Evolutionary conservation across 768 basidiomycete genomes (phyloP).

Genomic region (Xanthoconium stramineum): DNA sequence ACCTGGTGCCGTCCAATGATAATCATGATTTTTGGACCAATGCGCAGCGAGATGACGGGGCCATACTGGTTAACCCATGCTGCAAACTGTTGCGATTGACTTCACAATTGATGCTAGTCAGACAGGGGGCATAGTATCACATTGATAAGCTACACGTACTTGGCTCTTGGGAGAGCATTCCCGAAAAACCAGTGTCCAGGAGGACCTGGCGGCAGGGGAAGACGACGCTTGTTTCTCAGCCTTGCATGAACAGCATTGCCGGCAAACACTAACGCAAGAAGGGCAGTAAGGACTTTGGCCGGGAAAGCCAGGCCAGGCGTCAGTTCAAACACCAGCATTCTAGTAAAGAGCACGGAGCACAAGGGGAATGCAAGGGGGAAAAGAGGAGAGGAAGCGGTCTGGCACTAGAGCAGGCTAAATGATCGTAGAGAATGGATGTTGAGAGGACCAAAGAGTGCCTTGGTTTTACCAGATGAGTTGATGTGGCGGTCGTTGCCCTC

Average conservation of each 20-base stretch:
- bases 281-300: constrained; percentile 15
- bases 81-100: constrained; percentile 44
- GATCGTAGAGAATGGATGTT: background rate
- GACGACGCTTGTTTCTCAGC: constrained; percentile 9
- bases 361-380: background rate
- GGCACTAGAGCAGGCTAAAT: constrained; percentile 10
- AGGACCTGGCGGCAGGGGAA: constrained; percentile 30
- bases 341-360: background rate
- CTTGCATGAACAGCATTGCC: constrained; percentile 7
- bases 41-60: constrained; percentile 53
- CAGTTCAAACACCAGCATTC: constrained; percentile 6
- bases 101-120: background rate
- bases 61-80: constrained; percentile 62
- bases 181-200: constrained; percentile 35
- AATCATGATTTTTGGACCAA: constrained; percentile 38
- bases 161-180: constrained; percentile 23
- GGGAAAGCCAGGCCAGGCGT: constrained; percentile 4
- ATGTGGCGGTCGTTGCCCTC: too few relatives aligned
- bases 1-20: constrained; percentile 39
- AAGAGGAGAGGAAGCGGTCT: background rate
- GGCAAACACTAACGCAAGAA: constrained; percentile 15
- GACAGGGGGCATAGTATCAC: too few relatives aligned
- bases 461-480: background rate
- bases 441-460: background rate
- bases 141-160: constrained; percentile 15